Conservation (phyloP, 495 filamentous ascomycete species). For the Hypoxylon fuscum region DNA sequence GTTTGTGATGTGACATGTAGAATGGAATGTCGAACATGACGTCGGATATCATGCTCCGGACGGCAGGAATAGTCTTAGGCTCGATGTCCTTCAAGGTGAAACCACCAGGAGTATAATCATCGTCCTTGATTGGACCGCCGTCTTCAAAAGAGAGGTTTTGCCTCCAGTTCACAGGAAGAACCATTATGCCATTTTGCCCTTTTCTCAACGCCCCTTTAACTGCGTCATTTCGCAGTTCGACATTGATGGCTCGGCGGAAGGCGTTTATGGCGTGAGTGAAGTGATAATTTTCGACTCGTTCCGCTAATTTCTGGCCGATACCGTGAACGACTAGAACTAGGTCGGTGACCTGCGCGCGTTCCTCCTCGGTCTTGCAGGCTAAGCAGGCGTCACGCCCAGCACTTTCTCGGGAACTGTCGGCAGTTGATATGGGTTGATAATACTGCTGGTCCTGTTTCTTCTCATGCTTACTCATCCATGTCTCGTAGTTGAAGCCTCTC, state of each 20-base stretch:
- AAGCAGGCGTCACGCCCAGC: slow-evolving; percentile 52
- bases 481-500: slow-evolving; percentile 80
- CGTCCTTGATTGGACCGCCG: slow-evolving; percentile 60
- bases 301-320: slow-evolving; percentile 96
- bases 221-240: slow-evolving; percentile 77
- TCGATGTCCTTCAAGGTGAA: slow-evolving; percentile 91
- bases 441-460: slow-evolving; percentile 44
- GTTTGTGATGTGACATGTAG: slow-evolving; percentile 94
- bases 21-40: slow-evolving; percentile 98
- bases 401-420: slow-evolving; percentile 40
- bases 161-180: slow-evolving; percentile 82
- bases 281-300: slow-evolving; percentile 93
- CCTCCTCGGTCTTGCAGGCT: slow-evolving; percentile 64
- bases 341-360: slow-evolving; percentile 81
- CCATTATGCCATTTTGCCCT: slow-evolving; percentile 67
- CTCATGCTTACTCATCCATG: slow-evolving; percentile 79
- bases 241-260: slow-evolving; percentile 85
- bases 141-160: slow-evolving; percentile 86
- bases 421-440: slow-evolving; percentile 44
- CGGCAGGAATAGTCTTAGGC: slow-evolving; percentile 84
- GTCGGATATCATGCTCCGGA: slow-evolving; percentile 90
- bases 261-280: slow-evolving; percentile 95
- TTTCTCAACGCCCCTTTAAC: slow-evolving; percentile 78
- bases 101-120: slow-evolving; percentile 65
- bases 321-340: slow-evolving; percentile 91